Evolutionary conservation across 2,329 filamentous ascomycete species (phyloP).

Genomic region (Sphaceloma murrayae): DNA sequence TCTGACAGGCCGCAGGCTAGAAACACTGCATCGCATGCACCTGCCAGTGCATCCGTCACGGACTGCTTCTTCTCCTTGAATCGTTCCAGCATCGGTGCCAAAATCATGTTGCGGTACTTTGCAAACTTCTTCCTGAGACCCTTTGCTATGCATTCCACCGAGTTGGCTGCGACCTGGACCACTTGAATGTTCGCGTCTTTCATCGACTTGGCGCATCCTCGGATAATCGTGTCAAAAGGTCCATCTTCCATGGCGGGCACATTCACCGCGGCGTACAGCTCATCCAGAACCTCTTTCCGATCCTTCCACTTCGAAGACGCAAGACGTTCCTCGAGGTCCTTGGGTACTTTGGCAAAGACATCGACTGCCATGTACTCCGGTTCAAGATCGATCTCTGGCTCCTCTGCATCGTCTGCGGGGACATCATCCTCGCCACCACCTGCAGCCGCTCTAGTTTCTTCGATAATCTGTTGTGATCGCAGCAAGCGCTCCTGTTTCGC

Average conservation of each 20-base stretch:
- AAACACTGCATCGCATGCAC: slow-evolving; percentile 67
- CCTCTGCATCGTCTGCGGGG: slow-evolving; percentile 43
- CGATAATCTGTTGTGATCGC: slow-evolving; percentile 77
- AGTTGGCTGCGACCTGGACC: slow-evolving; percentile 85
- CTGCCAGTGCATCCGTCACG: slow-evolving; percentile 78
- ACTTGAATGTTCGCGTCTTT: slow-evolving; percentile 97
- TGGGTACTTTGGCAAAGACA: slow-evolving; percentile 68
- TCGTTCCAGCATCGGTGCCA: slow-evolving; percentile 86
- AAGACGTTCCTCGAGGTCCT: slow-evolving; percentile 72
- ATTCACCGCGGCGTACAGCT: slow-evolving; percentile 64
- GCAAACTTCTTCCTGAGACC: slow-evolving; percentile 68
- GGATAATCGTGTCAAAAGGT: slow-evolving; percentile 73
- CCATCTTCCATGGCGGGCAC: slow-evolving; percentile 87
- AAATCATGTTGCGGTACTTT: slow-evolving; percentile 71
- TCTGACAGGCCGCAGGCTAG: slow-evolving; percentile 63
- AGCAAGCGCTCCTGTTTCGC: slow-evolving; percentile 88
- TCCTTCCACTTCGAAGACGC: slow-evolving; percentile 97
- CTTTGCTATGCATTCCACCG: slow-evolving; percentile 79
- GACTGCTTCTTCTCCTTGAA: slow-evolving; percentile 93
- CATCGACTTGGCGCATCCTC: slow-evolving; percentile 87
- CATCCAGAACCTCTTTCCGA: slow-evolving; percentile 86
- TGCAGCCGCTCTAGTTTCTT: slow-evolving; percentile 55
- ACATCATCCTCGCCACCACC: slow-evolving; percentile 44
- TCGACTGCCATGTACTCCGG: slow-evolving; percentile 70
- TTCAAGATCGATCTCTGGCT: slow-evolving; percentile 60